Base-by-base conservation (phyloP, 1,284 basidiomycete genomes). In the Moesziomyces parantarcticus region DNA sequence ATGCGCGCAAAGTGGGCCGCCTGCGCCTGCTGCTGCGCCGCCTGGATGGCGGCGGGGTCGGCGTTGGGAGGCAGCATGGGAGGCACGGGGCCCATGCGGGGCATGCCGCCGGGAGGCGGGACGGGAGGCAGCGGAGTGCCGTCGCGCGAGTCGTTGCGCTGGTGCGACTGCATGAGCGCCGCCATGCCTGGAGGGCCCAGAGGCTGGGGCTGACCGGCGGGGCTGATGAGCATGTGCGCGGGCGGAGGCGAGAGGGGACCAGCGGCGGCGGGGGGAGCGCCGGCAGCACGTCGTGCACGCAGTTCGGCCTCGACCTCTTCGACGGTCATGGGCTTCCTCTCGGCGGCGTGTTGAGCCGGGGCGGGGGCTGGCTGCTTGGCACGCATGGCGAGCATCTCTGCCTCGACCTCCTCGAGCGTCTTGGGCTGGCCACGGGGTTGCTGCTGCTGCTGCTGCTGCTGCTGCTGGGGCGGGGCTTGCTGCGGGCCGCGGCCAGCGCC, bases 301-400 rank as follows among this genome's bases (percentile, higher is more conserved):
- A 81, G 92, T 84, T 98, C 93, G 4, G 92, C 91, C 84, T 99
- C 96, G 67, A 98, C 92, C 83, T 98, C 94, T 73, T 94, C 92
- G 25, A 98, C 85, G 0, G 93, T 96, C 58, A 91, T 89, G 32
- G 89, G 88, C 39, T 89, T 78, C 36, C 70, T 59, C 51, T 75
- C 73, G 43, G 16, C 32, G 36, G 59, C 46, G 45, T 41, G 52
- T 22, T 41, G 43, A 39, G 49, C 23, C 9, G 86, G 45, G 56
- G 50, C 29, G 53, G 50, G 26, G 25, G 56, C 4, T 41, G 36
- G 60, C 46, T 66, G 57, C 41, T 57, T 53, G 36, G 25, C 50
- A 42, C 75, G 59, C 46, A 77, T 70, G 29, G 82, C 75, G 47
- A 81, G 79, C 57, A 85, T 73, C 56, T 85, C 81, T 14, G 84